Percentiles rank a stretch among this genome's conserved stretches.
phyloP scores from a whole-genome alignment of 2,329 filamentous ascomycete species.

The Xylaria sp. region DNA sequence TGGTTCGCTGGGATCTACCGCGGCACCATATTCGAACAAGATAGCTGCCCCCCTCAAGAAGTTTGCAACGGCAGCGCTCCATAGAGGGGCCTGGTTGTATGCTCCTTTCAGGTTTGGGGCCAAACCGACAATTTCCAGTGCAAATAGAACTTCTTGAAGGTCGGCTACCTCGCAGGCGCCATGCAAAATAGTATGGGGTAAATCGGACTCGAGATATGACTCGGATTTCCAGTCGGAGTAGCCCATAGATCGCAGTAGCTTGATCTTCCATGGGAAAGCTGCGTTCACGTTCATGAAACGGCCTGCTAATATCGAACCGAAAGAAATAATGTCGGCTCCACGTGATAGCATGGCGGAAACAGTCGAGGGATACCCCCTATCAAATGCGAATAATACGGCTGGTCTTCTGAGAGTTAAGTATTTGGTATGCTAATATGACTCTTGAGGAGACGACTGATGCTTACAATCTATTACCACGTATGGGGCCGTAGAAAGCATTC shows the following conservation, averaged over 20 bases:
- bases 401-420: background rate
- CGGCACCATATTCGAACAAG: background rate
- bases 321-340: background rate
- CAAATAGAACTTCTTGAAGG: background rate
- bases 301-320: background rate
- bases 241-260: background rate
- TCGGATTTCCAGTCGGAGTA: background rate
- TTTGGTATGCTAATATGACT: background rate
- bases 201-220: no score
- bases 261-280: background rate
- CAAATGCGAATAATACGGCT: background rate
- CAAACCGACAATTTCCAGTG: background rate
- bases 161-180: background rate
- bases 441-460: background rate
- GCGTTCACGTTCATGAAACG: background rate
- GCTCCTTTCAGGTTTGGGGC: background rate
- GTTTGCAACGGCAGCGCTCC: background rate
- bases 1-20: background rate
- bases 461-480: background rate
- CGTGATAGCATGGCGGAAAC: background rate
- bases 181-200: background rate
- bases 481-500: background rate
- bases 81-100: no score
- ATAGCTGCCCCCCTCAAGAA: background rate
- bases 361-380: background rate